Percentiles rank a stretch among this genome's conserved stretches.
Evolutionary conservation across 768 basidiomycete genomes (phyloP).

Genomic region (Boletus pseudo-olivaceus): DNA sequence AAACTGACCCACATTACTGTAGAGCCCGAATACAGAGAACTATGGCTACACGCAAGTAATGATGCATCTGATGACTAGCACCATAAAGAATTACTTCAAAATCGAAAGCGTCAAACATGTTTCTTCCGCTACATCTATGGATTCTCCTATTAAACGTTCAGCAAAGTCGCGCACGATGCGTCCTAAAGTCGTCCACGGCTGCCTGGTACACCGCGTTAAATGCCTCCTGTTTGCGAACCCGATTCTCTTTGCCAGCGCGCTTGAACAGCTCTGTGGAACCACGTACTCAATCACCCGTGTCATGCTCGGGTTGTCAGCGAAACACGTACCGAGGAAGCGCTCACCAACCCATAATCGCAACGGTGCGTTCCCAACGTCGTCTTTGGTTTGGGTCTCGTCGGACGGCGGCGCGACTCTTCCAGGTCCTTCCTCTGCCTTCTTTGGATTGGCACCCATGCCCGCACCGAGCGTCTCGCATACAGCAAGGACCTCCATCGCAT

Average conservation of each 20-base stretch:
- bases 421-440: slow-evolving; percentile 12
- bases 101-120: neutral
- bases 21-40: neutral
- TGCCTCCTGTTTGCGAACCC: slow-evolving; percentile 43
- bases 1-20: neutral
- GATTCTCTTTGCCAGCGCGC: slow-evolving; percentile 49
- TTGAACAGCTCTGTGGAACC: slow-evolving; percentile 50
- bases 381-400: slow-evolving; percentile 15
- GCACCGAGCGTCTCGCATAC: slow-evolving; percentile 70
- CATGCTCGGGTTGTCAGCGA: neutral
- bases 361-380: slow-evolving; percentile 56
- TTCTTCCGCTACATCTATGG: neutral
- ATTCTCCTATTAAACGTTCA: slow-evolving; percentile 1
- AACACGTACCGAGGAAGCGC: slow-evolving; percentile 52
- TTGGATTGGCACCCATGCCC: slow-evolving; percentile 51
- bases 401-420: neutral
- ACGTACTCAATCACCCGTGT: neutral
- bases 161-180: slow-evolving; percentile 14
- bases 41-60: slow-evolving; percentile 9
- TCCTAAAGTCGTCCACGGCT: slow-evolving; percentile 21
- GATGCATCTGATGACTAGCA: neutral
- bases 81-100: neutral
- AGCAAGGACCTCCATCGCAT: slow-evolving; percentile 61
- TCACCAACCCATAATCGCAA: slow-evolving; percentile 73
- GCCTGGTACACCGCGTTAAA: slow-evolving; percentile 37